A percentile compares a stretch with the other conserved stretches of the same genome.
Conservation (phyloP, 352 stramenopile species). For the Globisporangium canariense region DNA sequence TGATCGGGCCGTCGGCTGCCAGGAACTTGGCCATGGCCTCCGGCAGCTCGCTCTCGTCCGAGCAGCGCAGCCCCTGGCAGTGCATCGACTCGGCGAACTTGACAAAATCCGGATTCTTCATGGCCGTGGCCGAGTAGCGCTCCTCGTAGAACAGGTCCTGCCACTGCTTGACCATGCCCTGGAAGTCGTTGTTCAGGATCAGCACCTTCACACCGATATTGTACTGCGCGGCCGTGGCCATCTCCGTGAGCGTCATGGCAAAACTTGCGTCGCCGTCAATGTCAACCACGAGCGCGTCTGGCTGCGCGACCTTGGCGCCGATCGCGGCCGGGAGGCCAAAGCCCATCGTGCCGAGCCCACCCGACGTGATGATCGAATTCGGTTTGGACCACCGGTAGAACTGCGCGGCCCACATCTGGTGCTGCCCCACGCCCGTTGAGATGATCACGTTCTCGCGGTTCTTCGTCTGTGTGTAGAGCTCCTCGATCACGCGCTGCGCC, state of each 20-base stretch:
- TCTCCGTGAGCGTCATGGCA: conserved; percentile 96
- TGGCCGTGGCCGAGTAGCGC: conserved; percentile 87
- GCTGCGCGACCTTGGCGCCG: conserved; percentile 92
- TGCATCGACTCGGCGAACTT: conserved; percentile 93
- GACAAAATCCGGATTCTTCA: conserved; percentile 94
- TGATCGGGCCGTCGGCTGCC: conserved; percentile 90
- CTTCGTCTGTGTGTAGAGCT: conserved; percentile 94
- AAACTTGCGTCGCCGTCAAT: conserved; percentile 96
- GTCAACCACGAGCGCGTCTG: conserved; percentile 82
- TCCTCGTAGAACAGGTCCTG: conserved; percentile 96
- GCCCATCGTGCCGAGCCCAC: conserved; percentile 94
- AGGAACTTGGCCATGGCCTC: conserved; percentile 93
- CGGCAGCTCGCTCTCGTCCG: conserved; percentile 85
- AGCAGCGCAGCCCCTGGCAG: conserved; percentile 90
- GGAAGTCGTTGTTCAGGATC: conserved; percentile 95
- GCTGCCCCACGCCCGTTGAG: conserved; percentile 94
- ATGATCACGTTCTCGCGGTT: conserved; percentile 89
- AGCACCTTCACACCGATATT: conserved; percentile 95
- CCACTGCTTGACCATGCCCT: conserved; percentile 98
- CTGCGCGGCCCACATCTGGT: conserved; percentile 97
- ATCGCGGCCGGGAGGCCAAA: conserved; percentile 93
- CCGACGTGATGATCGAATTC: conserved; percentile 92
- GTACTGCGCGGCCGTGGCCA: conserved; percentile 93
- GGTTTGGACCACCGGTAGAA: conserved; percentile 95
- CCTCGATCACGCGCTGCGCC: conserved; percentile 91